Evolutionary conservation across 2,329 filamentous ascomycete species (phyloP).

Genomic region (Clarireedia sp.): DNA sequence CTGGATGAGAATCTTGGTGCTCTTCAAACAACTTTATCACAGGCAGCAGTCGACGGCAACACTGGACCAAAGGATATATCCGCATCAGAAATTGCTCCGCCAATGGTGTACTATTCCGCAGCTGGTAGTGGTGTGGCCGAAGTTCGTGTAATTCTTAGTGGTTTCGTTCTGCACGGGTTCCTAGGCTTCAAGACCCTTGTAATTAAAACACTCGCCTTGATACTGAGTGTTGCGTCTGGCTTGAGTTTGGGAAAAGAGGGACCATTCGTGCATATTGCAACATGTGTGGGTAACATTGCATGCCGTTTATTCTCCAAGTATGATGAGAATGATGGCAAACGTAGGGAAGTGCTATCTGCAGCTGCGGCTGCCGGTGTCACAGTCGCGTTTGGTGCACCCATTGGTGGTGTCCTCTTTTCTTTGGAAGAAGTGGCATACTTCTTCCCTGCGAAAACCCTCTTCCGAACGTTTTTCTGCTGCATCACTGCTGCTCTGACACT

Average conservation of each 20-base stretch:
- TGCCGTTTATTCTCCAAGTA: constrained; percentile 95
- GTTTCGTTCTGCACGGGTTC: constrained; percentile 94
- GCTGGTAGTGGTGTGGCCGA: constrained; percentile 95
- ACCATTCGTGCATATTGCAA: constrained; percentile 94
- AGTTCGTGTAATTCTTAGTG: constrained; percentile 94
- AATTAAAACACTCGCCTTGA: constrained; percentile 74
- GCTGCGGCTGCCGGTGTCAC: constrained; percentile 87
- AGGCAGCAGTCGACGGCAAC: constrained; percentile 35
- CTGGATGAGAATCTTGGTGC: constrained; percentile 89
- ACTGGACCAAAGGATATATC: constrained; percentile 32
- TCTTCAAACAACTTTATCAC: constrained; percentile 34
- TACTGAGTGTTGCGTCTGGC: constrained; percentile 86
- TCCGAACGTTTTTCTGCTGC: constrained; percentile 96
- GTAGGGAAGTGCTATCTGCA: constrained; percentile 87
- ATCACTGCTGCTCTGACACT: constrained; percentile 85
- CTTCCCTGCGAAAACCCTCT: constrained; percentile 94
- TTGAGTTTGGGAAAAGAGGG: constrained; percentile 88
- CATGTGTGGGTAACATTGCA: constrained; percentile 89
- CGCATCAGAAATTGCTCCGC: constrained; percentile 38
- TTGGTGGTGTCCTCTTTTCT: constrained; percentile 84
- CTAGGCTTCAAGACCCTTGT: constrained; percentile 80
- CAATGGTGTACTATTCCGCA: constrained; percentile 92
- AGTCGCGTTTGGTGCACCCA: constrained; percentile 87
- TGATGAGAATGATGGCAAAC: constrained; percentile 85
- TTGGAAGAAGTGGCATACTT: constrained; percentile 96